phyloP scores from a whole-genome alignment of 306 rosid species.

The Pachyrhizus erosus region DNA sequence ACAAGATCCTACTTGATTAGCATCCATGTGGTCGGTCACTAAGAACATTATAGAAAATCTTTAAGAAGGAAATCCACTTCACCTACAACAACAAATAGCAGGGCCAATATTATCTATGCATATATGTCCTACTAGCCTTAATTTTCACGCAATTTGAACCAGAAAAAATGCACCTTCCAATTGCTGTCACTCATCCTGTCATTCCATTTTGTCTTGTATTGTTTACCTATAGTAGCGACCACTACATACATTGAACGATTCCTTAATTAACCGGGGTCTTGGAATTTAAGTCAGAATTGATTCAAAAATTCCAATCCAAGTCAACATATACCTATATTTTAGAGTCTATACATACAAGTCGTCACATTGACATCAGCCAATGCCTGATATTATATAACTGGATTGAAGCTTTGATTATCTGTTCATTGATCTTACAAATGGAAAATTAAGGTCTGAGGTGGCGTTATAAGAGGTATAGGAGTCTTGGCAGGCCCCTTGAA shows the following conservation, averaged over 20 bases:
- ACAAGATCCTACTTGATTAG: conserved; percentile 32
- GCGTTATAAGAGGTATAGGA: conserved; percentile 27
- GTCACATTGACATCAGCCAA: conserved; percentile 42
- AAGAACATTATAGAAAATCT: conserved; percentile 39
- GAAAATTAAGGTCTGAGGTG: conserved; percentile 7
- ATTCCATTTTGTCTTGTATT: conserved; percentile 43
- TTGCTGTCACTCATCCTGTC: conserved; percentile 29
- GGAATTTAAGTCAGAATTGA: conserved; percentile 18
- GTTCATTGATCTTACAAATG: conserved; percentile 24
- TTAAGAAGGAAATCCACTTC: conserved; percentile 30
- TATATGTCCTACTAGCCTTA: conserved; percentile 28
- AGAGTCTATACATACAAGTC: neutral
- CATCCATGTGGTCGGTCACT: conserved; percentile 48
- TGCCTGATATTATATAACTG: conserved; percentile 6
- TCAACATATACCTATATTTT: conserved; percentile 13
- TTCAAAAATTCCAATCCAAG: conserved; percentile 25
- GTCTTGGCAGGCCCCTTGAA: neutral
- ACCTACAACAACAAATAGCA: conserved; percentile 47
- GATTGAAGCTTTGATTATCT: conserved; percentile 26
- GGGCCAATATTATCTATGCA: conserved; percentile 24
- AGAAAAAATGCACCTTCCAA: conserved; percentile 30
- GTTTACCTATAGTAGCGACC: conserved; percentile 42
- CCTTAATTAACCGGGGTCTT: neutral
- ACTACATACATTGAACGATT: neutral
- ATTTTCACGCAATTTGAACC: conserved; percentile 44